Evolutionary conservation across 805 yeast species (phyloP).

Genomic region (Metschnikowia hibisci): DNA sequence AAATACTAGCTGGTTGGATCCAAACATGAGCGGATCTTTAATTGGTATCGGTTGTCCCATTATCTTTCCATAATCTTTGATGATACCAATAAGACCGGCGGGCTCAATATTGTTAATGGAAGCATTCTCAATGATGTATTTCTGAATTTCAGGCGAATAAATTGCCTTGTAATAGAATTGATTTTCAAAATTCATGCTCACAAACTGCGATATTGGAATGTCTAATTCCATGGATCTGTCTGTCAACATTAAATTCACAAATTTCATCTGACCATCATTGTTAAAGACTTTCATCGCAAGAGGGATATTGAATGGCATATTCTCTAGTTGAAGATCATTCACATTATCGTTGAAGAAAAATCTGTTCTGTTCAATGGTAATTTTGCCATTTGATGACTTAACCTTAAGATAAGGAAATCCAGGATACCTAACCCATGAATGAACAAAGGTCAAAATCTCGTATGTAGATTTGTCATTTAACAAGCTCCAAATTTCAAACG

Average conservation of each 20-base stretch:
- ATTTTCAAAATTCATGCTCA: slow-evolving; percentile 43
- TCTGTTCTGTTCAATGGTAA: slow-evolving; percentile 37
- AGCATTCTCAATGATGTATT: slow-evolving; percentile 19
- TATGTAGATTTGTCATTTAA: slow-evolving; percentile 30
- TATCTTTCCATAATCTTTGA: slow-evolving; percentile 38
- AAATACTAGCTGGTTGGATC: slow-evolving; percentile 19
- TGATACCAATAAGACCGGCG: slow-evolving; percentile 33
- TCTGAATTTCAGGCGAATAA: slow-evolving; percentile 31
- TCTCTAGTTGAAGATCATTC: slow-evolving; percentile 40
- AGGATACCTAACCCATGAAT: slow-evolving; percentile 57
- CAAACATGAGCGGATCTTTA: slow-evolving; percentile 23
- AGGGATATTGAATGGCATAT: slow-evolving; percentile 62
- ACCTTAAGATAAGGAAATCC: slow-evolving; percentile 57
- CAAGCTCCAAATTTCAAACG: slow-evolving; percentile 51
- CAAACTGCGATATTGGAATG: slow-evolving; percentile 27
- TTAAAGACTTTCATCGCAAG: slow-evolving; percentile 37
- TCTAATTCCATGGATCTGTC: slow-evolving; percentile 38
- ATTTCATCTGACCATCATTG: slow-evolving; percentile 26
- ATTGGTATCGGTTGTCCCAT: slow-evolving; percentile 26
- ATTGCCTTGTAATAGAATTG: slow-evolving; percentile 48
- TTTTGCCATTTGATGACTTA: slow-evolving; percentile 21
- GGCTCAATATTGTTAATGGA: slow-evolving; percentile 20
- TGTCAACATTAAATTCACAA: slow-evolving; percentile 38
- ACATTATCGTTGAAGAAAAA: slow-evolving; percentile 25
- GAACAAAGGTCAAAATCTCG: slow-evolving; percentile 49